Percentiles rank a stretch among this genome's conserved stretches.
Conservation (phyloP, 2,329 filamentous ascomycete species). For the Alternaria gaisen region DNA sequence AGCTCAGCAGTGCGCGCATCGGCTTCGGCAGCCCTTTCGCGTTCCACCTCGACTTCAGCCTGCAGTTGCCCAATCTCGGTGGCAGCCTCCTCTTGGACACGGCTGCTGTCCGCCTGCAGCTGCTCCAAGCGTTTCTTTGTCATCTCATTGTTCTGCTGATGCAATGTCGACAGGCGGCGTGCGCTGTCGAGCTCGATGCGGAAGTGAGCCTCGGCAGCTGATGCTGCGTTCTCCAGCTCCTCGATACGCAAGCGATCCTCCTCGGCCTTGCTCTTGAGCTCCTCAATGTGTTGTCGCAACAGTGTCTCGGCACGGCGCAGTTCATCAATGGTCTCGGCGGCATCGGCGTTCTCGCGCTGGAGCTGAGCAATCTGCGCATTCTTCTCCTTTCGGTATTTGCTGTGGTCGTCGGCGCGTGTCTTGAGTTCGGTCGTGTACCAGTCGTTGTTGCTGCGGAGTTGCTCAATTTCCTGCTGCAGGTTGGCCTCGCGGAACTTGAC, state of each 20-base stretch:
- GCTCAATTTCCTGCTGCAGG: slow-evolving; percentile 87
- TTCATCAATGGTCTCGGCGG: slow-evolving; percentile 77
- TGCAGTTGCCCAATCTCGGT: slow-evolving; percentile 61
- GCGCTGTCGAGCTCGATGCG: slow-evolving; percentile 85
- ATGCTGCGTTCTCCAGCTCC: slow-evolving; percentile 82
- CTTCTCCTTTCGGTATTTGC: slow-evolving; percentile 95
- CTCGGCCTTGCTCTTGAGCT: slow-evolving; percentile 85
- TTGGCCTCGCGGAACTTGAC: slow-evolving; percentile 91
- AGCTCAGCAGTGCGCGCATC: slow-evolving; percentile 71
- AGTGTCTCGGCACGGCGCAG: slow-evolving; percentile 81
- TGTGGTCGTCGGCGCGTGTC: slow-evolving; percentile 84
- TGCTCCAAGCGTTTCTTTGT: slow-evolving; percentile 75
- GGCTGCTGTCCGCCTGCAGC: slow-evolving; percentile 69
- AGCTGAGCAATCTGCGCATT: slow-evolving; percentile 87
- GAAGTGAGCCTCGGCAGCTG: slow-evolving; percentile 85
- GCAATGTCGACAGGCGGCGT: slow-evolving; percentile 81
- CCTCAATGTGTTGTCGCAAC: slow-evolving; percentile 81
- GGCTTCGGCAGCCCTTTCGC: slow-evolving; percentile 67
- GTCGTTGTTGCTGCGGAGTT: slow-evolving; percentile 88
- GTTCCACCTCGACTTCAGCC: slow-evolving; percentile 61
- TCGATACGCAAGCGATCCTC: slow-evolving; percentile 84
- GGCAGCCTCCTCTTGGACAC: slow-evolving; percentile 72
- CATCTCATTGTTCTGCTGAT: slow-evolving; percentile 77
- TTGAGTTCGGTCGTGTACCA: slow-evolving; percentile 94
- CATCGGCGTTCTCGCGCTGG: slow-evolving; percentile 87